Evolutionary conservation across 1,284 basidiomycete species (phyloP).

Genomic region (Macrocybe sp.): DNA sequence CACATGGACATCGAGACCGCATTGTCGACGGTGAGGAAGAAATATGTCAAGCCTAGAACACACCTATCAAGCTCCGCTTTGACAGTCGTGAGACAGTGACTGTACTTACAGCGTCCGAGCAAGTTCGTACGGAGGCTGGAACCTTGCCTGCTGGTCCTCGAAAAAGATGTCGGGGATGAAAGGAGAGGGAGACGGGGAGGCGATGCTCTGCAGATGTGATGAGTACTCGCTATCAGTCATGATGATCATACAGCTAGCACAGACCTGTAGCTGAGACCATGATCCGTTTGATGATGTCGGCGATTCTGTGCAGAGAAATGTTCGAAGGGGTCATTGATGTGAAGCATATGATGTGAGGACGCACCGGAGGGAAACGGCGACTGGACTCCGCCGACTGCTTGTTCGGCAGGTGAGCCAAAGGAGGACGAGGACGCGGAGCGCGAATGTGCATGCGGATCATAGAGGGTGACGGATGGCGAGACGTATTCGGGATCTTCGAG

Average conservation of each 20-base stretch:
- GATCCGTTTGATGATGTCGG: constrained; percentile 31
- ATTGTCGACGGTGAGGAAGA: constrained; percentile 69
- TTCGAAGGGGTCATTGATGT: background rate
- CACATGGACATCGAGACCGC: constrained; percentile 63
- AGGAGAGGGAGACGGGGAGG: constrained; percentile 41
- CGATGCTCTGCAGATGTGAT: constrained; percentile 19
- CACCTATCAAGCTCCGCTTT: constrained; percentile 10
- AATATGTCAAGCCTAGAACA: constrained; percentile 62
- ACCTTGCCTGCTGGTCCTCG: constrained; percentile 43
- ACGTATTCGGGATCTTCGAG: constrained; percentile 57
- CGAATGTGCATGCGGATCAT: constrained; percentile 46
- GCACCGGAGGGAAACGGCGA: constrained; percentile 59
- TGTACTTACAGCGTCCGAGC: constrained; percentile 57
- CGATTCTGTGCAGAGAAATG: constrained; percentile 20
- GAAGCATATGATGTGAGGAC: constrained; percentile 11
- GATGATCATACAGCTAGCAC: background rate
- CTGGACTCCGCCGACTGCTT: constrained; percentile 53
- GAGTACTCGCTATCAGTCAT: no score
- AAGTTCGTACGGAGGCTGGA: constrained; percentile 56
- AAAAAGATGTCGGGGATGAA: constrained; percentile 42
- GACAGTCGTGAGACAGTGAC: constrained; percentile 7
- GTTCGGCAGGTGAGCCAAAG: constrained; percentile 52
- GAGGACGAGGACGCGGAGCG: constrained; percentile 61
- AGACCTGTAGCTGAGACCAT: constrained; percentile 27
- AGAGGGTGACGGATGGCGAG: constrained; percentile 44